Conservation (phyloP, 2,329 filamentous ascomycete species). For the Diaporthe vaccinii region DNA sequence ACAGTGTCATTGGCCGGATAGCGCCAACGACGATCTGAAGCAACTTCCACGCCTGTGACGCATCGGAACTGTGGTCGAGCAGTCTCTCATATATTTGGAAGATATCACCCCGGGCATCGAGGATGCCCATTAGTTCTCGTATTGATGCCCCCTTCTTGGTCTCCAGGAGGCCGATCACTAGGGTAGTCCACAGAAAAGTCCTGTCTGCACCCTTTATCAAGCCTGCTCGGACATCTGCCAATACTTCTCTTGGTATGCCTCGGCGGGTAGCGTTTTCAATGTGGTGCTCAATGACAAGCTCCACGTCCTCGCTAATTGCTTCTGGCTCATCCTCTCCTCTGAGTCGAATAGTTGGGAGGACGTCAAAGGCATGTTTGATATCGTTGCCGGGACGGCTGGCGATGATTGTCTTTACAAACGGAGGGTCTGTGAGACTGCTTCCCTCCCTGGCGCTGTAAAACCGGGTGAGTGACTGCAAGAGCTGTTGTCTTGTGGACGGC, state of each 20-base stretch:
- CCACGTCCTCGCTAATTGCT: constrained; percentile 41
- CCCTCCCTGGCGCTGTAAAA: constrained; percentile 27
- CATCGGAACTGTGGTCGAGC: constrained; percentile 38
- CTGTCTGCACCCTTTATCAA: constrained; percentile 42
- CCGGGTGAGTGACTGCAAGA: constrained; percentile 37
- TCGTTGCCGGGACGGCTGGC: constrained; percentile 43
- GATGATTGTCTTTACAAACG: constrained; percentile 42
- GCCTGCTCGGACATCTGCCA: constrained; percentile 35
- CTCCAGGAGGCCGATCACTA: constrained; percentile 42
- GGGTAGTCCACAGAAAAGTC: constrained; percentile 45
- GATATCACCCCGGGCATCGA: constrained; percentile 39
- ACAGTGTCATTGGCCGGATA: constrained; percentile 40
- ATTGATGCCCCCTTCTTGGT: constrained; percentile 38
- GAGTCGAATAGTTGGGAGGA: constrained; percentile 39
- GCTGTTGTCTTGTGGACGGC: constrained; percentile 14
- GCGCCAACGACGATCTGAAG: constrained; percentile 42
- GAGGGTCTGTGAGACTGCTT: constrained; percentile 24
- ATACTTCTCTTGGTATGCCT: constrained; percentile 35
- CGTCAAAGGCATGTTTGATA: constrained; percentile 43
- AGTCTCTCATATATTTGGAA: constrained; percentile 41
- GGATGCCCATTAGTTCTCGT: constrained; percentile 40
- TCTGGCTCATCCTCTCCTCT: constrained; percentile 42
- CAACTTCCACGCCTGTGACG: constrained; percentile 39
- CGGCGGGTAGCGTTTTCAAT: constrained; percentile 40
- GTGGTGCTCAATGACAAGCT: constrained; percentile 38